These are phyloP conservation scores for Aspergillus alliaceus DNA, from an alignment of 2,329 filamentous ascomycete species.

Conservation along the genomic window DNA sequence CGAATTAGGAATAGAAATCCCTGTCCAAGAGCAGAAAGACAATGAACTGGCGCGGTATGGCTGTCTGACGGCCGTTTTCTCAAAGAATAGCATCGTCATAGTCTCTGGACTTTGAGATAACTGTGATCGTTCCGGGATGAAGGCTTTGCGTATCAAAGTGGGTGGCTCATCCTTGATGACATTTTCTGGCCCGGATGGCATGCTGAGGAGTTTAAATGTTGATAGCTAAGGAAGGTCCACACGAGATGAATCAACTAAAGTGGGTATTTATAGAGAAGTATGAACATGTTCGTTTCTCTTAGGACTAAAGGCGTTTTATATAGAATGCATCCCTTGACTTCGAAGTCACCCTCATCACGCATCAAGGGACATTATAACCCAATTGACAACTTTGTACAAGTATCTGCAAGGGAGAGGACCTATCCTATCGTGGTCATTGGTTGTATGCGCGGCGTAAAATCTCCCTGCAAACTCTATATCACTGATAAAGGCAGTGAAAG, in stretches of 20 bases:
- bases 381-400: neutral
- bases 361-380: neutral
- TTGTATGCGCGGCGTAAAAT: neutral
- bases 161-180: neutral
- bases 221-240: neutral
- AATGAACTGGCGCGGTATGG: conserved; percentile 3
- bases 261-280: neutral
- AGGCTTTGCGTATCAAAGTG: neutral
- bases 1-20: conserved; percentile 3
- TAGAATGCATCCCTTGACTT: neutral
- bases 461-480: neutral
- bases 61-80: neutral
- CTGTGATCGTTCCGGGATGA: neutral
- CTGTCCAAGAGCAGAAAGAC: neutral
- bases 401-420: neutral
- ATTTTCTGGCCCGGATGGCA: neutral
- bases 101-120: neutral
- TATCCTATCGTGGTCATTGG: neutral
- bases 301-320: neutral
- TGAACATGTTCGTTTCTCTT: neutral
- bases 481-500: too few species aligned
- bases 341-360: too few species aligned
- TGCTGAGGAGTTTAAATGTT: neutral
- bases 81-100: neutral
- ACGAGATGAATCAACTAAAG: too few species aligned